Conservation (phyloP, 192 early-diverging fungal genomes). For the Entophlyctis luteolus region DNA sequence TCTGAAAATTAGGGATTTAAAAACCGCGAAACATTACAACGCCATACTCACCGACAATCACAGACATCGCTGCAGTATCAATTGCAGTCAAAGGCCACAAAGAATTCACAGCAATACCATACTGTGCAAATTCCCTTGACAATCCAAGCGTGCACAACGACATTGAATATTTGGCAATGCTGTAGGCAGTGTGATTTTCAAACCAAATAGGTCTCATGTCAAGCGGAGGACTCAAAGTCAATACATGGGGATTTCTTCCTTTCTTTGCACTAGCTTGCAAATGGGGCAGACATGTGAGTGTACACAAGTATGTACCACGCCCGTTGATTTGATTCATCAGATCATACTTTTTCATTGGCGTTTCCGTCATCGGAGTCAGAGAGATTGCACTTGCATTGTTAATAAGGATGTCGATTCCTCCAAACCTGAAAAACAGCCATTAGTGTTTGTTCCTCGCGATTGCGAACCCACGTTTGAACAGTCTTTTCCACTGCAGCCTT, state of each 20-base stretch:
- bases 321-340: conserved; percentile 65
- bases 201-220: conserved; percentile 70
- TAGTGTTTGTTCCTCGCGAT: background rate
- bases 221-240: conserved; percentile 69
- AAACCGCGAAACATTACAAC: conserved; percentile 18
- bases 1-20: background rate
- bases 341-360: conserved; percentile 31
- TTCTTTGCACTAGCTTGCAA: conserved; percentile 55
- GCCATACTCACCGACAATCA: conserved; percentile 36
- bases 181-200: conserved; percentile 45
- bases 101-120: conserved; percentile 72
- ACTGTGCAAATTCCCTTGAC: conserved; percentile 59
- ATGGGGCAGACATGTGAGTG: conserved; percentile 67
- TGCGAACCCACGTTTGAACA: conserved; percentile 34
- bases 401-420: conserved; percentile 77
- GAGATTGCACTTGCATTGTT: conserved; percentile 77
- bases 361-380: conserved; percentile 43
- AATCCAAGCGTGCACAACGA: conserved; percentile 68
- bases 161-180: conserved; percentile 60
- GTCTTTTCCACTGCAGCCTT: conserved; percentile 61
- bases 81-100: conserved; percentile 76
- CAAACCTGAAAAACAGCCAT: conserved; percentile 47
- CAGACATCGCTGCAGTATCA: conserved; percentile 65
- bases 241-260: conserved; percentile 66
- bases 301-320: conserved; percentile 74